phyloP scores from a whole-genome alignment of 2,329 filamentous ascomycete genomes.

The Penicillium sp. region DNA sequence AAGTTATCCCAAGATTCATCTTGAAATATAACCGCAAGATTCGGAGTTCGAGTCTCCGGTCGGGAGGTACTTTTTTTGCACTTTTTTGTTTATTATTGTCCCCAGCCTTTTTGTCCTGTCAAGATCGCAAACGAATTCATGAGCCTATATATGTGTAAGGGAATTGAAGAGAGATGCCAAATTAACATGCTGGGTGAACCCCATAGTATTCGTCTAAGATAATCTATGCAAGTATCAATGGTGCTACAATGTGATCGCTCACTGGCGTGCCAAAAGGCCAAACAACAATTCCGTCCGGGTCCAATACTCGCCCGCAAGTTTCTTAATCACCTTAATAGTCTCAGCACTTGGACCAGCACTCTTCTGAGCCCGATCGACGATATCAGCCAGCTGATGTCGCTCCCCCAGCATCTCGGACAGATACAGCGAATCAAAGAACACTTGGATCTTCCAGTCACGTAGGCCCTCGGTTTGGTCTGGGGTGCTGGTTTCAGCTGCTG shows the following conservation, averaged over 20 bases:
- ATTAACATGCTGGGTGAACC: no score
- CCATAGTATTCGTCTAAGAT: not conserved
- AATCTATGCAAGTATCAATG: not conserved
- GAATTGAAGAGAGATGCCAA: no score
- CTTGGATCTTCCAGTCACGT: slow-evolving; percentile 39
- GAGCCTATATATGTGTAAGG: no score
- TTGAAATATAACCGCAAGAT: no score
- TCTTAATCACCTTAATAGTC: slow-evolving; percentile 58
- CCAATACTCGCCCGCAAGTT: slow-evolving; percentile 75
- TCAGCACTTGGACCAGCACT: slow-evolving; percentile 54
- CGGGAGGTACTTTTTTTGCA: no score
- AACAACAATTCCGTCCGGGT: slow-evolving; percentile 81
- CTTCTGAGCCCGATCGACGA: slow-evolving; percentile 46
- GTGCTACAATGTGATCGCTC: not conserved
- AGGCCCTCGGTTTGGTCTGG: slow-evolving; percentile 12
- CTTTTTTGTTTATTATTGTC: no score
- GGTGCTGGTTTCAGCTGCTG: not conserved
- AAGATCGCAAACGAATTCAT: no score
- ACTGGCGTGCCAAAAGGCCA: slow-evolving; percentile 61
- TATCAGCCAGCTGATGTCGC: slow-evolving; percentile 49
- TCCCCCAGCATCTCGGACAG: slow-evolving; percentile 30
- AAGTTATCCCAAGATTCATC: no score
- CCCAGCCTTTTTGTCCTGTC: no score
- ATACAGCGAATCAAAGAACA: slow-evolving; percentile 42
- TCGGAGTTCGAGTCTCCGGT: no score